Base-by-base conservation (phyloP, 768 basidiomycete genomes). In the Chlorophyllum brunneum region DNA sequence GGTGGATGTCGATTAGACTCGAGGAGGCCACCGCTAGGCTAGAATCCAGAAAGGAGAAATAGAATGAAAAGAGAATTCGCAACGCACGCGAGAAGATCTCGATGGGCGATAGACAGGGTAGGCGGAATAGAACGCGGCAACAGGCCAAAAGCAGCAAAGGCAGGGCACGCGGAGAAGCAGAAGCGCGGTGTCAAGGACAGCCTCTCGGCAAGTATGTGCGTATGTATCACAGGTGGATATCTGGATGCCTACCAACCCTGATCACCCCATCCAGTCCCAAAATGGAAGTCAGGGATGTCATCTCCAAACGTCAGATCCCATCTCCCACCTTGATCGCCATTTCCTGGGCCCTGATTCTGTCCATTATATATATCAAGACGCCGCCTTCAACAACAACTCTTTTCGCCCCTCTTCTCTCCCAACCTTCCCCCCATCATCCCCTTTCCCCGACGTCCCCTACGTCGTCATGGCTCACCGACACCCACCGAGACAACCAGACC, bases 291-390 rank as follows among this genome's bases (percentile, higher is more conserved):
- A 66, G 70, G 51, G 57, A 77, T 75, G 68, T 72, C 68, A 73
- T 67, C 68, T 68, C 63, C 61, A 64, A 69, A 44, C 61, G 63
- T 70, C 60, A 73, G 75, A 78, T 76, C 58, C 58, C 62, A 76
- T 76, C 72, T 73, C 65, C 70, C 70, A 68, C 60, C 65, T 72
- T 79, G 80, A 81, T 80, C 78, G 79, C 76, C 79, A 79, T 80
- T 65, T 65, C 63, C 67, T 64, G 65, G 51, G 67, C 68, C 72
- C 70, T 74, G 72, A 70, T 72, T 67, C 65, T 63, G 67, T 69
- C 52, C 60, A 68, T 73, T 80, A 79, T 83, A 82, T 80, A 81
- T 79, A 80, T 75, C 73, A 69, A 70, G 64, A 69, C 69, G 62
- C 73, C 66, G 63, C 62, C 63, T 58, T 60, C 52, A 58, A 63